Evolutionary conservation across 805 yeast genomes (phyloP).

Genomic region (Candida anglica): DNA sequence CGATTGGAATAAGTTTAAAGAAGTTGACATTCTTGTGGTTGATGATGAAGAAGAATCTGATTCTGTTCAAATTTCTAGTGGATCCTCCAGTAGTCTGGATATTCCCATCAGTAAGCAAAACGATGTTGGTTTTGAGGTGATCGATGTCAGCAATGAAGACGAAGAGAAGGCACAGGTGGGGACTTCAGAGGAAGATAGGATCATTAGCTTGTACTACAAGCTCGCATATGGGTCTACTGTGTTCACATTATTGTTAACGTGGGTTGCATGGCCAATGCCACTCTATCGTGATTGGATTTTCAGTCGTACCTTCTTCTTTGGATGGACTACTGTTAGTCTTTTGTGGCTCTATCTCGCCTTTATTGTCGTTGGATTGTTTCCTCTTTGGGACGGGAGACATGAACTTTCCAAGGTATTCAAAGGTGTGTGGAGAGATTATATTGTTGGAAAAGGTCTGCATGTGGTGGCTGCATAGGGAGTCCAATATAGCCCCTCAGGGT

Average conservation of each 20-base stretch:
- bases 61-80: background rate
- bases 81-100: background rate
- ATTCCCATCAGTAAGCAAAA: background rate
- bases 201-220: conserved; percentile 9
- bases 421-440: conserved; percentile 16
- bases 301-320: conserved; percentile 30
- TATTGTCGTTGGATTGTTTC: conserved; percentile 28
- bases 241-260: conserved; percentile 24
- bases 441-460: conserved; percentile 7
- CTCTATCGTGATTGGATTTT: conserved; percentile 39
- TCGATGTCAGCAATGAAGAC: conserved; percentile 4
- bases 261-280: conserved; percentile 42
- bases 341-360: conserved; percentile 37
- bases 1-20: conserved; percentile 24
- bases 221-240: conserved; percentile 22
- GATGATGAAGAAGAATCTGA: conserved; percentile 6
- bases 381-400: conserved; percentile 31
- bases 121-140: background rate
- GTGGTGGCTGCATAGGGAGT: too few species aligned
- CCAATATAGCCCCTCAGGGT: too few species aligned
- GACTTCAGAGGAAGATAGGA: background rate
- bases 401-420: conserved; percentile 17
- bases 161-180: conserved; percentile 6
- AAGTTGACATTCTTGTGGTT: conserved; percentile 14
- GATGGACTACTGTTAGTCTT: conserved; percentile 33